phyloP scores from a whole-genome alignment of 768 basidiomycete genomes.

The Psilocybe sp. region DNA sequence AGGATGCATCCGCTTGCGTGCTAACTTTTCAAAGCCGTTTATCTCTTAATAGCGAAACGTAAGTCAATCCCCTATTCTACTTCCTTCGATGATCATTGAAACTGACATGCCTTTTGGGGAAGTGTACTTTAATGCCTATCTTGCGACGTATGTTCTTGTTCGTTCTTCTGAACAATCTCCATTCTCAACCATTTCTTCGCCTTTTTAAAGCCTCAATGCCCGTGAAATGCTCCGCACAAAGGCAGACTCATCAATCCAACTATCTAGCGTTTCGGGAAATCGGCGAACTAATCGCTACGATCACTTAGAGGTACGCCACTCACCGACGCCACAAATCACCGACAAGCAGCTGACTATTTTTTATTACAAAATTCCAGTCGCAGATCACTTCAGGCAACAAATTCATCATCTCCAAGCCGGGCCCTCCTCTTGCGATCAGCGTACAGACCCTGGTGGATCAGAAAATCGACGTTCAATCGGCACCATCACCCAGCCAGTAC shows the following conservation, averaged over 20 bases:
- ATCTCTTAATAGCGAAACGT: slow-evolving; percentile 54
- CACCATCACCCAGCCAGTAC: not conserved
- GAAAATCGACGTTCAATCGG: slow-evolving; percentile 7
- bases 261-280: slow-evolving; percentile 27
- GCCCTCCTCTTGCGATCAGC: slow-evolving; percentile 13
- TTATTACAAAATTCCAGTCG: not conserved
- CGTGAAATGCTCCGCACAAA: slow-evolving; percentile 36
- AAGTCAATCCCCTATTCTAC: slow-evolving; percentile 12
- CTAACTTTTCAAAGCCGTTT: slow-evolving; percentile 32
- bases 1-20: not conserved
- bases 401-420: not conserved
- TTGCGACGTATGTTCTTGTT: slow-evolving; percentile 34
- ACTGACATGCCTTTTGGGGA: not conserved
- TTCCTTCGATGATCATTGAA: not conserved
- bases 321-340: too few species aligned
- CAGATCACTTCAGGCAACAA: slow-evolving; percentile 1
- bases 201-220: slow-evolving; percentile 39
- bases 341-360: not conserved
- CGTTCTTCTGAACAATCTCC: not conserved
- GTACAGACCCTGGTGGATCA: slow-evolving; percentile 19
- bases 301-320: slow-evolving; percentile 16
- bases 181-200: not conserved
- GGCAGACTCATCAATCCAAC: slow-evolving; percentile 39
- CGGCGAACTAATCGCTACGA: slow-evolving; percentile 11
- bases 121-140: slow-evolving; percentile 60